Percentiles rank a stretch among this genome's conserved stretches.
phyloP scores from a whole-genome alignment of 164 flowering plant genomes.

The Nymphaea colorata region DNA sequence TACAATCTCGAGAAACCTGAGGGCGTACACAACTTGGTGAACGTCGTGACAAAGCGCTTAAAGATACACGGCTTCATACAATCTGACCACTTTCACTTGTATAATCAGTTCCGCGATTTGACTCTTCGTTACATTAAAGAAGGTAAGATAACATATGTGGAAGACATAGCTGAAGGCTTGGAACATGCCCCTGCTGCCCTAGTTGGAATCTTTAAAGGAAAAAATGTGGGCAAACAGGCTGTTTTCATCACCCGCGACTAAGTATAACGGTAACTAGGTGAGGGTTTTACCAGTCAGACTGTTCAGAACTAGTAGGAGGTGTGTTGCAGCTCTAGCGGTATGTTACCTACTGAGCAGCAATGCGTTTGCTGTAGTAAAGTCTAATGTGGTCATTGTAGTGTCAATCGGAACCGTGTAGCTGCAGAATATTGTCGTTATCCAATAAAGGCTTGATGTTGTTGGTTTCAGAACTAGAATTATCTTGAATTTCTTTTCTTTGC shows the following conservation, averaged over 20 bases:
- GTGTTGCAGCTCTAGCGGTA: no score
- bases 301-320: no score
- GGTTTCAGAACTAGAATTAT: no score
- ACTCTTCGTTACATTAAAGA: slow-evolving; percentile 2
- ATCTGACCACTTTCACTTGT: slow-evolving; percentile 18
- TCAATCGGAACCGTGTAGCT: no score
- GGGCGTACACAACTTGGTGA: slow-evolving; percentile 29
- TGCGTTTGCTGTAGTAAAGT: no score
- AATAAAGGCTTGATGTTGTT: no score
- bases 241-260: slow-evolving; percentile 13
- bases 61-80: slow-evolving; percentile 35
- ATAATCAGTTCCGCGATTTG: slow-evolving; percentile 21
- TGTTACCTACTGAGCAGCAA: no score
- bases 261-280: not conserved
- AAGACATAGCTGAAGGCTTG: slow-evolving; percentile 18
- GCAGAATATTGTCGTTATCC: no score
- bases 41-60: slow-evolving; percentile 19
- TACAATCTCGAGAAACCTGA: slow-evolving; percentile 20
- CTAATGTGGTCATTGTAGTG: no score
- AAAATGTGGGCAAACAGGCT: slow-evolving; percentile 28
- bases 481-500: no score
- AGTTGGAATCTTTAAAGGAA: slow-evolving; percentile 23
- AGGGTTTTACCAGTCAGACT: no score
- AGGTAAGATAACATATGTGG: slow-evolving; percentile 17
- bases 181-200: slow-evolving; percentile 23